phyloP scores from a whole-genome alignment of 495 filamentous ascomycete genomes.

The Durotheca rogersii region DNA sequence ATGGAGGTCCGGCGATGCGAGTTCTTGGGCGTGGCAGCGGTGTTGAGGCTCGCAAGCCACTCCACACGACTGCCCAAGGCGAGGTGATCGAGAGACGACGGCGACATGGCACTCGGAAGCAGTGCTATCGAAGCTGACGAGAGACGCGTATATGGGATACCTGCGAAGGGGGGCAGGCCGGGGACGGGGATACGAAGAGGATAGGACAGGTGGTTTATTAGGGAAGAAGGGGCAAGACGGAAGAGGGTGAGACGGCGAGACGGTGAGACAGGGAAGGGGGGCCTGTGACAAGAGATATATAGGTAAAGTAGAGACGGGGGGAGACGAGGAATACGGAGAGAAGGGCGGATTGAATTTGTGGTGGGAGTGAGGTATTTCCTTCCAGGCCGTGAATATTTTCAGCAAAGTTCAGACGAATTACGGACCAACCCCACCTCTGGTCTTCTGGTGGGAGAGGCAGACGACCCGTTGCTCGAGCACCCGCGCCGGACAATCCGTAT shows the following conservation, averaged over 20 bases:
- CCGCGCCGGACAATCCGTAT: too few relatives aligned
- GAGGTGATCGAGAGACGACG: conserved; percentile 70
- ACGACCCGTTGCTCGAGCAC: neutral
- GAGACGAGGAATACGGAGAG: neutral
- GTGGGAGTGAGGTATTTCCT: conserved; percentile 27
- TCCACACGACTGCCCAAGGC: conserved; percentile 77
- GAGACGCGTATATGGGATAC: too few relatives aligned
- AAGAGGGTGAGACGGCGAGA: conserved; percentile 1
- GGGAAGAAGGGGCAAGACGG: neutral
- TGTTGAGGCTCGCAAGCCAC: conserved; percentile 80
- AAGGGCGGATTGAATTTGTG: neutral
- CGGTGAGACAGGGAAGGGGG: neutral
- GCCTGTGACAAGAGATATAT: neutral
- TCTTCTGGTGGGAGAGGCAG: too few relatives aligned
- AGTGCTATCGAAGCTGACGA: neutral
- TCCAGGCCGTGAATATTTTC: conserved; percentile 15
- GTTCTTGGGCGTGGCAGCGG: conserved; percentile 72
- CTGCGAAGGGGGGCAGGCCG: neutral
- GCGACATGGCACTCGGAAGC: conserved; percentile 14
- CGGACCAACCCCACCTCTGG: conserved; percentile 32
- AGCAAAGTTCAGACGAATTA: conserved; percentile 22
- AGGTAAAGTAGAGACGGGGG: neutral
- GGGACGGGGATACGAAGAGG: neutral
- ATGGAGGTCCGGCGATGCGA: conserved; percentile 96
- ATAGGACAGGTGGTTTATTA: neutral